Percentiles rank a stretch among this genome's conserved stretches.
These are phyloP conservation scores for Kodamaea ohmeri DNA, from an alignment of 1,139 yeast species.

Conservation along the genomic window DNA sequence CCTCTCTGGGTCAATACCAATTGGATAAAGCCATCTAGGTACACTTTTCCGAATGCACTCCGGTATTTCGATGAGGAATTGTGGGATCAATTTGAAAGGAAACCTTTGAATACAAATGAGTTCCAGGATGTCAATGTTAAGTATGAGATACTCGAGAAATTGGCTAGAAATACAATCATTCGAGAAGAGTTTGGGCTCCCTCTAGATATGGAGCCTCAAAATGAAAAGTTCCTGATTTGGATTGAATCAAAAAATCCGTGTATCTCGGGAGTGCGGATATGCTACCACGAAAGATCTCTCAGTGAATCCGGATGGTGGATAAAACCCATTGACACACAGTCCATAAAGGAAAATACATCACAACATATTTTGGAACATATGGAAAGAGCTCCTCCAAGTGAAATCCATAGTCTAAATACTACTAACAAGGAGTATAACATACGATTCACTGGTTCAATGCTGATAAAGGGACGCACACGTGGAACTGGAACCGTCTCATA, in stretches of 20 bases:
- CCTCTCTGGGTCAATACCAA: constrained; percentile 36
- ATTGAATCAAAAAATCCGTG: constrained; percentile 30
- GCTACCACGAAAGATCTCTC: constrained; percentile 6
- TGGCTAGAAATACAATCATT: constrained; percentile 23
- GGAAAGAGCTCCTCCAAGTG: constrained; percentile 16
- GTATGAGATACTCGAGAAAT: constrained; percentile 29
- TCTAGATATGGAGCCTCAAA: constrained; percentile 14
- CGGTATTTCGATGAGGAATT: constrained; percentile 28
- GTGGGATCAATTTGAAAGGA: constrained; percentile 16
- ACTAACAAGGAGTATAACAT: constrained; percentile 23
- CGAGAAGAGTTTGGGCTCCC: constrained; percentile 33
- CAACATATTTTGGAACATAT: constrained; percentile 5
- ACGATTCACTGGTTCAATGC: constrained; percentile 22
- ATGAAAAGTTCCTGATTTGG: constrained; percentile 24
- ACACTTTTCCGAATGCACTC: constrained; percentile 24
- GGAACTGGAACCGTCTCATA: constrained; percentile 22
- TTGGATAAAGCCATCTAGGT: constrained; percentile 21
- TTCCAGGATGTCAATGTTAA: constrained; percentile 25
- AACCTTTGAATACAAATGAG: constrained; percentile 16
- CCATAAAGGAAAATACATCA: constrained; percentile 12
- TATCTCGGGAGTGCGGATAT: constrained; percentile 30
- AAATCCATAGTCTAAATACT: constrained; percentile 17
- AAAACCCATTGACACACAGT: constrained; percentile 24
- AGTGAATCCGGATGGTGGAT: constrained; percentile 24
- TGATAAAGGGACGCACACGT: constrained; percentile 6